Conservation (phyloP, 352 stramenopile genomes). For the Phytophthora kernoviae region DNA sequence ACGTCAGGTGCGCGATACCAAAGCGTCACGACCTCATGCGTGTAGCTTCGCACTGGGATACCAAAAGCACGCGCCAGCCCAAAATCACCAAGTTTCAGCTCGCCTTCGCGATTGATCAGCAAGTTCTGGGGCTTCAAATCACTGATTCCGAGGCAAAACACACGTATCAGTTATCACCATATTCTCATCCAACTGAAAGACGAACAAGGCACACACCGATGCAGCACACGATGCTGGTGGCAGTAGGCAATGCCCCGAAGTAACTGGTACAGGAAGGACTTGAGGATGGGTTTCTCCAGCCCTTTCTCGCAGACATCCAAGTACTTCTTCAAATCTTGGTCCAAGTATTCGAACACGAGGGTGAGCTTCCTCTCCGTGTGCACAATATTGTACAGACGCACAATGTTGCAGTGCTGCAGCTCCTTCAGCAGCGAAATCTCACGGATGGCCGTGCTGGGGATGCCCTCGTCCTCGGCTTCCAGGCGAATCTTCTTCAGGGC, state of each 20-base stretch:
- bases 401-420: conserved; percentile 98
- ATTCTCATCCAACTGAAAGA: conserved; percentile 3
- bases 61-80: conserved; percentile 99
- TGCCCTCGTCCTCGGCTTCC: conserved; percentile 98
- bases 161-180: background rate
- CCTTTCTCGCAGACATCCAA: conserved; percentile 98
- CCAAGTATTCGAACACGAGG: conserved; percentile 99
- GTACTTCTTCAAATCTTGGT: conserved; percentile 99
- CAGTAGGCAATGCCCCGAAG: conserved; percentile 99
- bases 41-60: conserved; percentile 97
- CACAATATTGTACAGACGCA: conserved; percentile 99
- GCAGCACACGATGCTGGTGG: conserved; percentile 96
- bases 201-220: conserved; percentile 58
- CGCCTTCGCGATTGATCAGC: conserved; percentile 97
- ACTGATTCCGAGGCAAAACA: conserved; percentile 60
- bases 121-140: conserved; percentile 99
- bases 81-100: conserved; percentile 99
- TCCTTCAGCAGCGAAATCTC: conserved; percentile 99
- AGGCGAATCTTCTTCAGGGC: conserved; percentile 99
- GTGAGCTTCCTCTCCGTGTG: conserved; percentile 99
- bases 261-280: conserved; percentile 99
- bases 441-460: conserved; percentile 98
- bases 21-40: conserved; percentile 99
- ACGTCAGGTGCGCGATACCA: conserved; percentile 99
- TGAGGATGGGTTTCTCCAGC: conserved; percentile 92